phyloP scores from a whole-genome alignment of 192 early-diverging fungal species.

The Kappamyces sp. region DNA sequence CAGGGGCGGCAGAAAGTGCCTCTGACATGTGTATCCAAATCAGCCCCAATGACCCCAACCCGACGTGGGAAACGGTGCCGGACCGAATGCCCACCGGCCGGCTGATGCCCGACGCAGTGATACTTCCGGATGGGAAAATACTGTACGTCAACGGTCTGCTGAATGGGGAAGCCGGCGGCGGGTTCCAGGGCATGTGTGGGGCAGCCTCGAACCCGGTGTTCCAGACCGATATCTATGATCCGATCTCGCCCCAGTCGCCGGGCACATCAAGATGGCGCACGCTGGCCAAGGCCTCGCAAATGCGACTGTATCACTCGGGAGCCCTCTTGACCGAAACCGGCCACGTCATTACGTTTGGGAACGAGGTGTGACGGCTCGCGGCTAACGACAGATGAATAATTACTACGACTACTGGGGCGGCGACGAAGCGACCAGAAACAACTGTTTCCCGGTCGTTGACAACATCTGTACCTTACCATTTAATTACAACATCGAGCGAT shows the following conservation, averaged over 20 bases:
- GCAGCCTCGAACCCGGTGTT: constrained; percentile 25
- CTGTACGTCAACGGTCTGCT: constrained; percentile 29
- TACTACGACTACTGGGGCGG: constrained; percentile 23
- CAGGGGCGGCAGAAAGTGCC: neutral
- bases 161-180: constrained; percentile 32
- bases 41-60: constrained; percentile 19
- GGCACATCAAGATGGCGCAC: neutral
- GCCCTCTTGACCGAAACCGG: constrained; percentile 30
- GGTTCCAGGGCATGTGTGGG: constrained; percentile 19
- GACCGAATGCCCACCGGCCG: constrained; percentile 19
- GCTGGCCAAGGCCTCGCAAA: constrained; percentile 6
- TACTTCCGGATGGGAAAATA: constrained; percentile 32
- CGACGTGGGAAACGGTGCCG: constrained; percentile 16
- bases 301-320: constrained; percentile 26
- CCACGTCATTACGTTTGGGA: constrained; percentile 31
- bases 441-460: constrained; percentile 7
- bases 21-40: constrained; percentile 20
- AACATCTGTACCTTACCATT: constrained; percentile 14
- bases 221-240: constrained; percentile 27
- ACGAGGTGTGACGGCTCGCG: constrained; percentile 19
- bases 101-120: constrained; percentile 27
- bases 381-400: constrained; percentile 10
- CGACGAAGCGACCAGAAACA: neutral
- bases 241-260: neutral
- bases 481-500: constrained; percentile 15